A percentile compares a stretch with the other conserved stretches of the same genome.
phyloP scores from a whole-genome alignment of 2,329 filamentous ascomycete genomes.

The Colletotrichum sp. region DNA sequence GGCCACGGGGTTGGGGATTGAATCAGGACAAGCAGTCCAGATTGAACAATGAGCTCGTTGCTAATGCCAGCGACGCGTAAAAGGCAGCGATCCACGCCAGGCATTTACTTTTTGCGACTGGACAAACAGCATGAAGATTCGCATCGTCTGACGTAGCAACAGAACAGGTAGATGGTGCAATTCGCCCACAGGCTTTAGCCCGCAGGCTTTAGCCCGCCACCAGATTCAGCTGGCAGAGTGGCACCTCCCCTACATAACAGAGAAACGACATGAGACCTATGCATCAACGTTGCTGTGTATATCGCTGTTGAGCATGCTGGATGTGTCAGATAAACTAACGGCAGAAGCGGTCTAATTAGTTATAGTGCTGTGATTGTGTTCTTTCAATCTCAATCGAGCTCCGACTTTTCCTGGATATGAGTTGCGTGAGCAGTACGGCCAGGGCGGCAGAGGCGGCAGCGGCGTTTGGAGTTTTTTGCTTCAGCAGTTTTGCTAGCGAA shows the following conservation, averaged over 20 bases:
- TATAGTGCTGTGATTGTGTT: no score
- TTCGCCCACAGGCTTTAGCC: accelerated
- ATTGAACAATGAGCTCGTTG: neutral
- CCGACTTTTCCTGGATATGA: no score
- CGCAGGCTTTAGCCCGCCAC: neutral
- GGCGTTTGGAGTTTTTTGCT: no score
- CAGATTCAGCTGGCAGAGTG: neutral
- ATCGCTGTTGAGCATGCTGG: no score
- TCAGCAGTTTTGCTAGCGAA: no score
- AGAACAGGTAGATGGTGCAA: neutral
- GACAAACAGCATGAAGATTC: neutral
- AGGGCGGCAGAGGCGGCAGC: no score
- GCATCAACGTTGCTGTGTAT: neutral
- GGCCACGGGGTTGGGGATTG: neutral
- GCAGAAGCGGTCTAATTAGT: no score
- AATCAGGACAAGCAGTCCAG: neutral
- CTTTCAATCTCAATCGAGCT: no score
- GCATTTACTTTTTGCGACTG: neutral
- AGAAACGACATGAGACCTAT: neutral
- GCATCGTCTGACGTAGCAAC: accelerated
- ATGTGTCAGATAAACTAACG: no score
- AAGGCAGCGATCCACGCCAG: accelerated
- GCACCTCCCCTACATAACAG: neutral
- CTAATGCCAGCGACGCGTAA: neutral
- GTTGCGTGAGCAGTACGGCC: no score